These are phyloP conservation scores for Fusarium tjaetaba DNA, from an alignment of 2,329 filamentous ascomycete species.

Conservation along the genomic window DNA sequence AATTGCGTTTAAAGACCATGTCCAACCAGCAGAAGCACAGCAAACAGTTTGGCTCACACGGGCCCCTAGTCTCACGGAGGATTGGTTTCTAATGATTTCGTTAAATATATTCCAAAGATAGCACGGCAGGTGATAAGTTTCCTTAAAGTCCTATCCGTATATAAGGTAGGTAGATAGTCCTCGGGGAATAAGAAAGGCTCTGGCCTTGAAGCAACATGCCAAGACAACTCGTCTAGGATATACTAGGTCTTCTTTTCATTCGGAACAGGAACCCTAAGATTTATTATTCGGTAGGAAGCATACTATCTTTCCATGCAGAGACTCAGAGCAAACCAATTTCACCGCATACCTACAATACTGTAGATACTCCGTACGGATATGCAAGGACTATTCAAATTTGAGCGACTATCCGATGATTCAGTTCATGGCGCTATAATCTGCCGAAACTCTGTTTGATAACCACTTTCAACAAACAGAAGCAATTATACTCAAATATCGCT, in stretches of 20 bases:
- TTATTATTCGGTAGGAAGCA: background rate
- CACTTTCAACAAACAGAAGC: background rate
- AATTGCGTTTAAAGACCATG: background rate
- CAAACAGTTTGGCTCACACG: background rate
- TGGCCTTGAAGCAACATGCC: background rate
- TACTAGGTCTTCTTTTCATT: background rate
- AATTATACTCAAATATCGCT: background rate
- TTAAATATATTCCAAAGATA: background rate
- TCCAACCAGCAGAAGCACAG: background rate
- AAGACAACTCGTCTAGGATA: background rate
- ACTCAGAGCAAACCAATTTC: background rate
- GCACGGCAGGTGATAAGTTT: background rate
- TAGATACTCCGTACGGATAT: background rate
- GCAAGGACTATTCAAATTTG: background rate
- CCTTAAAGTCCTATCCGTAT: background rate
- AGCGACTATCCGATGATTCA: background rate
- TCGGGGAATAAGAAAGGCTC: background rate
- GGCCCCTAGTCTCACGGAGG: background rate
- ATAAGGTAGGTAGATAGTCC: background rate
- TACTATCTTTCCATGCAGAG: background rate
- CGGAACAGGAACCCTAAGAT: background rate
- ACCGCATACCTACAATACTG: background rate
- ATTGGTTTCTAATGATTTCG: background rate
- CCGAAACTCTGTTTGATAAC: background rate
- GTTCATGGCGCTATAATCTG: background rate